Evolutionary conservation across 1,284 basidiomycete species (phyloP).

Genomic region (Fomitopsis palustris): DNA sequence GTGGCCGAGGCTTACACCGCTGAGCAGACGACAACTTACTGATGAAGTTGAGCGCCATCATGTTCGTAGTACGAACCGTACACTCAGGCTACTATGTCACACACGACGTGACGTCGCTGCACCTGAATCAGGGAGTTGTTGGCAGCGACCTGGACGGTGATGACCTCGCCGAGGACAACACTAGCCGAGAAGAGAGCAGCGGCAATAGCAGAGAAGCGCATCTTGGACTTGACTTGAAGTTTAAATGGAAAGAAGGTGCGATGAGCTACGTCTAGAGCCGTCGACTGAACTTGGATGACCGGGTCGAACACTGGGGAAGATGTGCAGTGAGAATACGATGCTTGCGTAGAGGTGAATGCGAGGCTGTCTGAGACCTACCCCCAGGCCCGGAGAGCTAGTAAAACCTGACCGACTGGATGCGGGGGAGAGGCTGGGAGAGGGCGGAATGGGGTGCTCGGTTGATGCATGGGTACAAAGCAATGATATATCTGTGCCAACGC

Average conservation of each 20-base stretch:
- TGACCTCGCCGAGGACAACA: constrained; percentile 35
- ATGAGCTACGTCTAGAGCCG: constrained; percentile 18
- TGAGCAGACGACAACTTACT: too few species aligned
- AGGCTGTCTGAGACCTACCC: constrained; percentile 23
- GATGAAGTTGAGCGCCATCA: too few species aligned
- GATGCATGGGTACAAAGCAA: too few species aligned
- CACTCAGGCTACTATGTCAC: too few species aligned
- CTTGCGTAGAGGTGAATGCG: not conserved
- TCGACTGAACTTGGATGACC: constrained; percentile 27
- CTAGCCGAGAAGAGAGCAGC: constrained; percentile 40
- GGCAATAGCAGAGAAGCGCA: constrained; percentile 47
- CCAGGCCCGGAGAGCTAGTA: constrained; percentile 32
- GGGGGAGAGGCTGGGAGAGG: constrained; percentile 18
- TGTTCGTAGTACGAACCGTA: too few species aligned
- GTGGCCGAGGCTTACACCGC: too few species aligned
- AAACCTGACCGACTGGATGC: constrained; percentile 25
- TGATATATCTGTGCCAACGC: not conserved
- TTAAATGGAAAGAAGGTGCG: constrained; percentile 8
- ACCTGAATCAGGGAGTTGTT: constrained; percentile 36
- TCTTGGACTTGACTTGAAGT: constrained; percentile 27
- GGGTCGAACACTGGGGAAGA: constrained; percentile 27
- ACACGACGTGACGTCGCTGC: too few species aligned
- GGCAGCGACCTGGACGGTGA: constrained; percentile 45
- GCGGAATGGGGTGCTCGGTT: not conserved
- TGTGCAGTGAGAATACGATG: not conserved